These are phyloP conservation scores for Phaeosphaeriaceae sp. DNA, from an alignment of 2,329 filamentous ascomycete genomes.

Conservation along the genomic window DNA sequence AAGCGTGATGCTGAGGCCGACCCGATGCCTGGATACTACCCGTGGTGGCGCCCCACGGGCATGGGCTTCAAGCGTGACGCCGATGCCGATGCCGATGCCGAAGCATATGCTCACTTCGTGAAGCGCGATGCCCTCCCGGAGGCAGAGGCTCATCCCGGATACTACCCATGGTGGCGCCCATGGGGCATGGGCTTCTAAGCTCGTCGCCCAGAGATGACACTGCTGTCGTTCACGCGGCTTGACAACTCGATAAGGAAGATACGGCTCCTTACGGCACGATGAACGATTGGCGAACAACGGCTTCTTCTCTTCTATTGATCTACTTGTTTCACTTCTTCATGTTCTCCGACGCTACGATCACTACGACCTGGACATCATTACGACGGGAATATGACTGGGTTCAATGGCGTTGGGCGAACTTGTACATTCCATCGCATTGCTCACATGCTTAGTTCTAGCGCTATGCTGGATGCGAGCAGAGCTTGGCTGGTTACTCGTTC, in stretches of 20 bases:
- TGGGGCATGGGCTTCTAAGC: neutral
- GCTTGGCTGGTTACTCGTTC: constrained; percentile 6
- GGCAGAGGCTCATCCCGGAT: constrained; percentile 7
- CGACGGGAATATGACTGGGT: neutral
- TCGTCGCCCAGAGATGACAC: neutral
- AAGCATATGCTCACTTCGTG: constrained; percentile 27
- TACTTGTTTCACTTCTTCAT: neutral
- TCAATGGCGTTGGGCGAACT: neutral
- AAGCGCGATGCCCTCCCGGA: constrained; percentile 31
- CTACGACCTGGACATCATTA: neutral
- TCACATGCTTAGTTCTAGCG: neutral
- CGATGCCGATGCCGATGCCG: constrained; percentile 10
- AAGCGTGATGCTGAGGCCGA: constrained; percentile 40
- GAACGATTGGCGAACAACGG: neutral
- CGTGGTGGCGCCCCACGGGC: constrained; percentile 3
- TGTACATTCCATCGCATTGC: constrained; percentile 7
- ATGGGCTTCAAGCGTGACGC: constrained; percentile 35
- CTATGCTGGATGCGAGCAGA: neutral
- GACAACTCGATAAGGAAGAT: neutral
- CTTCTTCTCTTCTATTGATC: neutral
- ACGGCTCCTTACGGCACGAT: neutral
- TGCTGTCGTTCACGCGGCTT: neutral
- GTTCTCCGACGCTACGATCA: neutral
- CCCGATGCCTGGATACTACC: neutral
- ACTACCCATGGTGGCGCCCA: neutral